Percentiles rank a stretch among this genome's conserved stretches.
phyloP scores from a whole-genome alignment of 1,139 yeast species.

The Saccharomycopsis hybrid region DNA sequence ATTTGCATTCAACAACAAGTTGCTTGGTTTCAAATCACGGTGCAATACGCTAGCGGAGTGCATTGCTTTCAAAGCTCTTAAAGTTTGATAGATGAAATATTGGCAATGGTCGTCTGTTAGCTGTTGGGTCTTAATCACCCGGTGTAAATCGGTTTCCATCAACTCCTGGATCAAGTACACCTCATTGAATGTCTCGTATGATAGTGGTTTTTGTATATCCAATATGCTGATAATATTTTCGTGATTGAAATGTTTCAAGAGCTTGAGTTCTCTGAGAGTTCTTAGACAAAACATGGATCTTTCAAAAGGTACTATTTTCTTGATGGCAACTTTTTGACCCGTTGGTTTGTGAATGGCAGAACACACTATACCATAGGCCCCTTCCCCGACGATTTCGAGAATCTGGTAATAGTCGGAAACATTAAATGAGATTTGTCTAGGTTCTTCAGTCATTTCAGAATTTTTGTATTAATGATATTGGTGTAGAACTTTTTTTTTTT shows the following conservation, averaged over 20 bases:
- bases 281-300: slow-evolving; percentile 86
- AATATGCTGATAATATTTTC: slow-evolving; percentile 87
- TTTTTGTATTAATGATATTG: too few relatives aligned
- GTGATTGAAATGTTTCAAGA: slow-evolving; percentile 80
- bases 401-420: slow-evolving; percentile 80
- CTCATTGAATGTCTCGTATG: slow-evolving; percentile 70
- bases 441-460: slow-evolving; percentile 20
- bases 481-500: too few relatives aligned
- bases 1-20: slow-evolving; percentile 77
- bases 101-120: slow-evolving; percentile 90
- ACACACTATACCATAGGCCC: slow-evolving; percentile 97
- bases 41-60: slow-evolving; percentile 91
- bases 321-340: slow-evolving; percentile 87
- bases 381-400: slow-evolving; percentile 84
- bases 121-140: slow-evolving; percentile 80
- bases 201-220: slow-evolving; percentile 84
- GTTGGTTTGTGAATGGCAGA: slow-evolving; percentile 87
- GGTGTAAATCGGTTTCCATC: slow-evolving; percentile 93
- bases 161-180: slow-evolving; percentile 90
- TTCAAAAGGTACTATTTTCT: slow-evolving; percentile 91
- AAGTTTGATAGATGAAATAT: slow-evolving; percentile 84
- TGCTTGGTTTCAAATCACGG: slow-evolving; percentile 88
- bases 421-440: slow-evolving; percentile 60
- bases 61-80: slow-evolving; percentile 83
- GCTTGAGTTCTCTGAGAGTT: slow-evolving; percentile 82